These are phyloP conservation scores for Lactarius vividus DNA, from an alignment of 768 basidiomycete genomes.

Conservation along the genomic window DNA sequence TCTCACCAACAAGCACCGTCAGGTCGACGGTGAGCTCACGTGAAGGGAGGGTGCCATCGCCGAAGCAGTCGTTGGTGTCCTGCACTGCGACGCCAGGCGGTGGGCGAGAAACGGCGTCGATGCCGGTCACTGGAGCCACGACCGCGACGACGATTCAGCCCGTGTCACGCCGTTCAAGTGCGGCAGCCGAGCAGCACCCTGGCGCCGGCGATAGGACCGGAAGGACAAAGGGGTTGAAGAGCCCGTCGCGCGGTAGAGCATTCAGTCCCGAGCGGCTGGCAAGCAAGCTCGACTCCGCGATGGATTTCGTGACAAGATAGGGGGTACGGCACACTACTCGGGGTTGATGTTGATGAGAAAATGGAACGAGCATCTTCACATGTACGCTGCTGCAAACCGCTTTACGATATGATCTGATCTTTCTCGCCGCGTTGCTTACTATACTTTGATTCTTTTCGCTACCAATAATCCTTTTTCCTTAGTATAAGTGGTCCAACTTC, in stretches of 20 bases:
- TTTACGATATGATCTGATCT: neutral
- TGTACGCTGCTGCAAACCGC: neutral
- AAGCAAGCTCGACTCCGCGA: slow-evolving; percentile 21
- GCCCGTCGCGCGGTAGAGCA: slow-evolving; percentile 13
- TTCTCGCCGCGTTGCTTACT: neutral
- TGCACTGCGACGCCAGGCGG: neutral
- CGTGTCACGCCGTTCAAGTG: slow-evolving; percentile 6
- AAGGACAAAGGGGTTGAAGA: slow-evolving; percentile 2
- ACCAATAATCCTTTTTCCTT: neutral
- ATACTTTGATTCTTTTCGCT: neutral
- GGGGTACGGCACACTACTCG: neutral
- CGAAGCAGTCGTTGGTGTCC: slow-evolving; percentile 2
- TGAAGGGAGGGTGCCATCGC: neutral
- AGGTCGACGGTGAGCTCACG: slow-evolving; percentile 15
- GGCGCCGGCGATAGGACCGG: slow-evolving; percentile 7
- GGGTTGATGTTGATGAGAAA: no score
- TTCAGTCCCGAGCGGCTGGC: slow-evolving; percentile 25
- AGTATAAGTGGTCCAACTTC: neutral
- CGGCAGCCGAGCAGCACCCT: neutral
- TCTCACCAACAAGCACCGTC: slow-evolving; percentile 6
- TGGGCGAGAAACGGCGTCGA: neutral
- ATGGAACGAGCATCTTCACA: neutral
- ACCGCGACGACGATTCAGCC: neutral
- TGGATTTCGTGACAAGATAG: slow-evolving; percentile 23
- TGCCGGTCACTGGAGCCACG: neutral